These are phyloP conservation scores for Oligophagozyma castellii DNA, from an alignment of 1,139 yeast genomes.

Conservation along the genomic window DNA sequence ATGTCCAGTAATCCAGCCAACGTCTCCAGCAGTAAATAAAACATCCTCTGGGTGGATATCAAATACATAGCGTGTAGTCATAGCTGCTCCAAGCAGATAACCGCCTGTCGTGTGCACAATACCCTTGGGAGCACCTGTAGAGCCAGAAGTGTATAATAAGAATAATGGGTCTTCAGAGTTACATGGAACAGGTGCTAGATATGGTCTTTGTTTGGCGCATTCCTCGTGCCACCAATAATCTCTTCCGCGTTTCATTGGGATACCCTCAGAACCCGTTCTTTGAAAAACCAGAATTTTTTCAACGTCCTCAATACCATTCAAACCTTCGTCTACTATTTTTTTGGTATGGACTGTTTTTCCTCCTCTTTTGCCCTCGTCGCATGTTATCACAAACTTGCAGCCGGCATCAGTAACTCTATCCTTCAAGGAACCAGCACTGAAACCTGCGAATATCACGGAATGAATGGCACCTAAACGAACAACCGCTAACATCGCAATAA, in stretches of 20 bases:
- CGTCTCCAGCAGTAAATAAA: slow-evolving; percentile 95
- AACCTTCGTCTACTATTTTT: slow-evolving; percentile 86
- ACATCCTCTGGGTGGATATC: slow-evolving; percentile 84
- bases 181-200: slow-evolving; percentile 78
- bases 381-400: slow-evolving; percentile 78
- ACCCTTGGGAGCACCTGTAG: slow-evolving; percentile 97
- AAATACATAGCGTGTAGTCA: slow-evolving; percentile 86
- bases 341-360: slow-evolving; percentile 71
- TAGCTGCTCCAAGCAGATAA: slow-evolving; percentile 83
- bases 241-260: slow-evolving; percentile 67
- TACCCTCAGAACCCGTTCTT: slow-evolving; percentile 50
- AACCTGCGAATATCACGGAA: slow-evolving; percentile 94
- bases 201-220: slow-evolving; percentile 65
- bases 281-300: slow-evolving; percentile 71
- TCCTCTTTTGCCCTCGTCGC: slow-evolving; percentile 94
- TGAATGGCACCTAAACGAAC: slow-evolving; percentile 91
- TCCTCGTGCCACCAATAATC: slow-evolving; percentile 94
- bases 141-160: slow-evolving; percentile 86
- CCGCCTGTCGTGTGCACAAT: slow-evolving; percentile 94
- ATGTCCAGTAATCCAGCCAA: slow-evolving; percentile 99
- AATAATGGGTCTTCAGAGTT: slow-evolving; percentile 85
- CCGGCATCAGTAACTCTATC: slow-evolving; percentile 85
- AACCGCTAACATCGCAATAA: slow-evolving; percentile 80
- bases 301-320: slow-evolving; percentile 62
- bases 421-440: slow-evolving; percentile 80